Evolutionary conservation across 371 early-diverging fungal species (phyloP).

Genomic region (Mucor racemosus): DNA sequence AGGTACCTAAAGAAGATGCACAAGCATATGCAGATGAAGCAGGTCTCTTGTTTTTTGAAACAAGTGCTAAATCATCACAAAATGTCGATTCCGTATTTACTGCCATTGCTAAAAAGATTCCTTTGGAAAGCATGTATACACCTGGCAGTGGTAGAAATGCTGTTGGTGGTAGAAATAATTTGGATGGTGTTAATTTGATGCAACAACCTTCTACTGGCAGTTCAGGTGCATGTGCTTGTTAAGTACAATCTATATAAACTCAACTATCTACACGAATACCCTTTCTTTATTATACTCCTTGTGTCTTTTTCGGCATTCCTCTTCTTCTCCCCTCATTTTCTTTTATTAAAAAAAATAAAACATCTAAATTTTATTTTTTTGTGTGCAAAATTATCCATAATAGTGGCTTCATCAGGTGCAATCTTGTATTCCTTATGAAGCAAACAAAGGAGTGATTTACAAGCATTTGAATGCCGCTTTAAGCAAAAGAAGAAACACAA

Average conservation of each 20-base stretch:
- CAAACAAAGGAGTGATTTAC: neutral
- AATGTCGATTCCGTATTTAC: conserved; percentile 82
- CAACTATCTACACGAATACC: neutral
- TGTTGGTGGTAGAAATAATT: conserved; percentile 16
- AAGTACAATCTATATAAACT: neutral
- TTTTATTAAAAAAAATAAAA: neutral
- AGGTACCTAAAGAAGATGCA: conserved; percentile 76
- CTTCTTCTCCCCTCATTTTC: neutral
- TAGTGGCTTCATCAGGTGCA: neutral
- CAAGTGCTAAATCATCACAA: conserved; percentile 89
- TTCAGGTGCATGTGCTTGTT: conserved; percentile 30
- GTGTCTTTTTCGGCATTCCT: neutral
- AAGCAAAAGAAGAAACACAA: neutral
- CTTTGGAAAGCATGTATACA: conserved; percentile 18
- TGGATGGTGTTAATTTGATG: conserved; percentile 24
- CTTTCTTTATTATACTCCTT: neutral
- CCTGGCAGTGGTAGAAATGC: conserved; percentile 19
- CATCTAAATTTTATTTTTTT: neutral
- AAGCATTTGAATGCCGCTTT: neutral
- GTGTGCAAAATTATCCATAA: neutral
- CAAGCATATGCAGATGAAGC: conserved; percentile 80
- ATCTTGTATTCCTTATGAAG: neutral
- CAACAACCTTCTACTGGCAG: conserved; percentile 19
- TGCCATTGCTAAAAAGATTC: conserved; percentile 45
- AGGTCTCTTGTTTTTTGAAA: conserved; percentile 82